phyloP scores from a whole-genome alignment of 345 rosid genomes.

The Luvunga scandens region DNA sequence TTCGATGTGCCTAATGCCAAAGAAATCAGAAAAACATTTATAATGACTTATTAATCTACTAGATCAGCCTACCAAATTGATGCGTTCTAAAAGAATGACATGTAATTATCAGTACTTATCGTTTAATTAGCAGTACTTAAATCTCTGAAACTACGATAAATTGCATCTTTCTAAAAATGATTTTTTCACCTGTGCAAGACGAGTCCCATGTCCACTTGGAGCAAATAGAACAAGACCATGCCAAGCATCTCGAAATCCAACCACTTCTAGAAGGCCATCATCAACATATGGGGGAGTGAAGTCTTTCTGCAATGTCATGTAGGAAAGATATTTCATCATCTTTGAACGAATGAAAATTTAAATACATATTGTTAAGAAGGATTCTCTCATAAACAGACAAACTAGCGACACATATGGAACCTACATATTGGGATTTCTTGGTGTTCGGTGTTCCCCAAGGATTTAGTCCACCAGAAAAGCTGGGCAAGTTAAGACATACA shows the following conservation, averaged over 20 bases:
- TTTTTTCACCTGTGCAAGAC: slow-evolving; percentile 75
- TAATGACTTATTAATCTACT: not conserved
- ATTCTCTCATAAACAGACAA: not conserved
- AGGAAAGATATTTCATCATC: slow-evolving; percentile 12
- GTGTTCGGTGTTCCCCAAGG: slow-evolving; percentile 87
- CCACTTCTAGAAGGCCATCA: slow-evolving; percentile 76
- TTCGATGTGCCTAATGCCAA: slow-evolving; percentile 56
- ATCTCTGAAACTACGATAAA: not conserved
- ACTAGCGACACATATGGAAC: slow-evolving; percentile 17
- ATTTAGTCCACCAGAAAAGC: slow-evolving; percentile 89
- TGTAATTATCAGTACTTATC: not conserved
- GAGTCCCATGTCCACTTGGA: slow-evolving; percentile 90
- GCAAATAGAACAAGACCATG: slow-evolving; percentile 80
- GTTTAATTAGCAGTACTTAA: not conserved
- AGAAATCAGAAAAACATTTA: not conserved
- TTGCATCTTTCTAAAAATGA: not conserved
- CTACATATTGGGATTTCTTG: slow-evolving; percentile 46
- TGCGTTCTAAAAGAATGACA: not conserved
- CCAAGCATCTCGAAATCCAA: slow-evolving; percentile 97
- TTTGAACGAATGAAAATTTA: not conserved
- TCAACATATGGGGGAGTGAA: slow-evolving; percentile 85
- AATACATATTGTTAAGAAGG: not conserved
- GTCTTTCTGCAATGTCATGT: slow-evolving; percentile 48
- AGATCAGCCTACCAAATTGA: not conserved
- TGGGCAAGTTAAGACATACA: slow-evolving; percentile 84